Evolutionary conservation across 106 monocot species (phyloP), one percentile per base, ranked within the genome.

Genomic region (Alisma plantagoaquatica): DNA sequence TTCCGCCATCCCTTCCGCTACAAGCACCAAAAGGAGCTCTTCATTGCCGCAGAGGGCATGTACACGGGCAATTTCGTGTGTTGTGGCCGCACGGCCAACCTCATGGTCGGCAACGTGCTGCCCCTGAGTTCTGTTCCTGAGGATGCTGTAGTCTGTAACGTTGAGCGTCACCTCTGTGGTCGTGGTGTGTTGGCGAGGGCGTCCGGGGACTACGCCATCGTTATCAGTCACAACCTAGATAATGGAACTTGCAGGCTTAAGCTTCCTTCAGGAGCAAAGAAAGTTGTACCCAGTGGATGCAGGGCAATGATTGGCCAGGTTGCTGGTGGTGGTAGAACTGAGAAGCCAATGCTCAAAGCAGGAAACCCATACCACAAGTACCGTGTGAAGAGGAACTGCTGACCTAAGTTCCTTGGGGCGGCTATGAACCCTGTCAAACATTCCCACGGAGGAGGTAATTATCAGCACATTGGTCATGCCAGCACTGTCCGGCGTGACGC

Each of bases 31-130:
- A 75, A 69, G 57, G 75, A 75, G 75, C 68, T 75, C 30, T 75
- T 75, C 51, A 29, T 75, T 20, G 75, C 75, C 33, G 75, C 75
- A 50, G 75, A 75, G 69, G 75, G 75, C 45, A 75, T 75, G 63
- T 75, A 70, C 69, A 75, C 75, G 19, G 69, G 75, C 30, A 63
- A 69, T 63, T 75, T 75, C 47, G 38, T 75, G 23, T 75, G 64
- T 64, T 75, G 75, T 32, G 75, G 69, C 2, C 56, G 58, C 45
- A 75, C 63, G 64, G 75, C 75, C 54, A 31, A 46, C 23, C 70
- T 76, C 54, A 65, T 65, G 54, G 64, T 65, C 1, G 64, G 64
- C 28, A 65, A 65, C 44, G 64, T 65, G 21, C 54, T 65, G 3
- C 64, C 64, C 19, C 54, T 65, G 21, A 38, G 64, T 0, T 65